Evolutionary conservation across 768 basidiomycete genomes (phyloP).

Genomic region (Russula sp.): DNA sequence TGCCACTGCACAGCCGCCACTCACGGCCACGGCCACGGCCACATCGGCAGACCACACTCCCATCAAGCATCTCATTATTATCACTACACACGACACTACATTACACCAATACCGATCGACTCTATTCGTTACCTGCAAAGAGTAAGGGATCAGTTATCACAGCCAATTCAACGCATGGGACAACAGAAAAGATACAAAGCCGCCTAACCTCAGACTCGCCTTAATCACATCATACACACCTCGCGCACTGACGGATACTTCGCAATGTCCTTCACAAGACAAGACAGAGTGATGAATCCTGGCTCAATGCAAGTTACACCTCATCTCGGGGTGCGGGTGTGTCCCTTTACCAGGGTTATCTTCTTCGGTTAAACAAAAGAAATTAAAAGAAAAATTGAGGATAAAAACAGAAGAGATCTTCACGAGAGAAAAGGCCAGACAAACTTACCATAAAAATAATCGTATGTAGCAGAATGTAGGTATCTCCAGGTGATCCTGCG

Average conservation of each 20-base stretch:
- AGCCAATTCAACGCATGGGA: background rate
- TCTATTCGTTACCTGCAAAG: background rate
- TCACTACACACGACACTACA: background rate
- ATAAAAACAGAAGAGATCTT: too few relatives aligned
- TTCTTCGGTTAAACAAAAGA: constrained; percentile 44
- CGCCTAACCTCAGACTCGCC: constrained; percentile 73
- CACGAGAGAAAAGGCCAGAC: background rate
- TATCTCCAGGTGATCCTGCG: constrained; percentile 88
- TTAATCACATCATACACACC: constrained; percentile 75
- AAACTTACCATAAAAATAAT: constrained; percentile 3
- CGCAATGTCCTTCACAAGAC: constrained; percentile 17
- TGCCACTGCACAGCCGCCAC: too few relatives aligned
- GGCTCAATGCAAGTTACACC: constrained; percentile 22
- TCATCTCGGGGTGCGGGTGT: constrained; percentile 47
- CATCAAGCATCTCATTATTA: background rate
- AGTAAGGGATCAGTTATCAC: background rate
- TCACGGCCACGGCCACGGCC: too few relatives aligned
- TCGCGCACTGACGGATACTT: constrained; percentile 31
- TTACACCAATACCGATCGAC: background rate
- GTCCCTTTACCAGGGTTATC: constrained; percentile 88
- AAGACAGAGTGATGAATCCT: constrained; percentile 7
- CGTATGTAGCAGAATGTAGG: constrained; percentile 41
- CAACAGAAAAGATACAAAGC: constrained; percentile 1
- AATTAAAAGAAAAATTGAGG: constrained; percentile 1
- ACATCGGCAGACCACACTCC: too few relatives aligned